A percentile compares a stretch with the other conserved stretches of the same genome.
These are phyloP conservation scores for Cytospora leucostoma DNA, from an alignment of 2,329 filamentous ascomycete species.

Conservation along the genomic window DNA sequence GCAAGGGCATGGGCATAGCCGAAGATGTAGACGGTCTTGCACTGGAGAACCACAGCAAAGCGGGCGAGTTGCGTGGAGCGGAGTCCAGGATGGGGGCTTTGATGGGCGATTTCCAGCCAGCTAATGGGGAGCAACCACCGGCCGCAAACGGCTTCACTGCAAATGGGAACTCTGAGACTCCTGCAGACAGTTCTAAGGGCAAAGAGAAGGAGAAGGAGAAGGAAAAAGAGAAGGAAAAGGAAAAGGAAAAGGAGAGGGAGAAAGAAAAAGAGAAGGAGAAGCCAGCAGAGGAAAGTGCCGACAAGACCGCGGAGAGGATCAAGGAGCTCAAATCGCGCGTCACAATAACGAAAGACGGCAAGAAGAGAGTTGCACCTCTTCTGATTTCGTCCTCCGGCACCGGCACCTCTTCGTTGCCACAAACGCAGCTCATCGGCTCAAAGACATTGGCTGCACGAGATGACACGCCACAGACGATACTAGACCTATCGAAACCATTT, in stretches of 20 bases:
- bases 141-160: conserved; percentile 56
- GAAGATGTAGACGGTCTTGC: conserved; percentile 88
- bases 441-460: conserved; percentile 63
- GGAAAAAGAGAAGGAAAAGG: conserved; percentile 36
- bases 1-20: conserved; percentile 85
- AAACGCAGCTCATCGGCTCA: conserved; percentile 81
- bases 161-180: conserved; percentile 31
- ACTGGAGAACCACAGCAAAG: conserved; percentile 89
- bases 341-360: conserved; percentile 93
- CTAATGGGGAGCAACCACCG: conserved; percentile 51
- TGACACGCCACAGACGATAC: conserved; percentile 76
- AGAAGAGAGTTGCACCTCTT: conserved; percentile 90
- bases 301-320: conserved; percentile 57
- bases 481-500: conserved; percentile 92
- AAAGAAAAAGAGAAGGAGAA: conserved; percentile 40
- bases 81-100: conserved; percentile 97
- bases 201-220: conserved; percentile 36
- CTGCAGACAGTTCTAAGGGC: conserved; percentile 29
- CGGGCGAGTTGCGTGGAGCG: conserved; percentile 82
- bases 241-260: conserved; percentile 30
- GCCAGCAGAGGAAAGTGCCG: conserved; percentile 49
- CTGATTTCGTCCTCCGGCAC: conserved; percentile 87
- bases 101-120: conserved; percentile 77
- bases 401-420: conserved; percentile 83
- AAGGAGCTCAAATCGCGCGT: conserved; percentile 81